Evolutionary conservation across 495 filamentous ascomycete species (phyloP).

Genomic region (Hypoxylon lenormandii): DNA sequence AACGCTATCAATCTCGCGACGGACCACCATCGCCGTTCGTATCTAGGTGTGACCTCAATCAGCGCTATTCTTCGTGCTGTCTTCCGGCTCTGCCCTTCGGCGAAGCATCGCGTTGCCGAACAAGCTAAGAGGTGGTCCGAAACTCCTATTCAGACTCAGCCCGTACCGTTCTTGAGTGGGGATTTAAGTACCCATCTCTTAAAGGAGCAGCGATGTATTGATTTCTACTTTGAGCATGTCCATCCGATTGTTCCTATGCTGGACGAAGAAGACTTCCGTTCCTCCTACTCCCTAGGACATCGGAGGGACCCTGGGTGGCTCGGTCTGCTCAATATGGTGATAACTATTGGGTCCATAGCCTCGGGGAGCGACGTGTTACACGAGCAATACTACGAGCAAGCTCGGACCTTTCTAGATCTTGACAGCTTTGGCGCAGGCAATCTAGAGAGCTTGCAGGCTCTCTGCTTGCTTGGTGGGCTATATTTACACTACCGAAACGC

Average conservation of each 20-base stretch:
- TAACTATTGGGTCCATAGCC: conserved; percentile 48
- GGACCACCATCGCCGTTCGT: conserved; percentile 45
- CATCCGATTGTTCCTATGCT: conserved; percentile 46
- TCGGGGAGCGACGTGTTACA: conserved; percentile 43
- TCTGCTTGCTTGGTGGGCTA: conserved; percentile 44
- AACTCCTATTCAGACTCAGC: conserved; percentile 22
- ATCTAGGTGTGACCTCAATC: conserved; percentile 44
- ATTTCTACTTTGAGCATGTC: conserved; percentile 48
- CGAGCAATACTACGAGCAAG: conserved; percentile 47
- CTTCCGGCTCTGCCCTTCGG: conserved; percentile 43
- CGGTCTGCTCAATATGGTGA: conserved; percentile 48
- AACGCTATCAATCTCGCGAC: conserved; percentile 47
- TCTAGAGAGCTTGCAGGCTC: conserved; percentile 45
- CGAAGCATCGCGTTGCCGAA: conserved; percentile 41
- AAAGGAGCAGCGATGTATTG: conserved; percentile 47
- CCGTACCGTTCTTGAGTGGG: conserved; percentile 25
- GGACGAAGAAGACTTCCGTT: conserved; percentile 47
- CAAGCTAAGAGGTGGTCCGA: conserved; percentile 43
- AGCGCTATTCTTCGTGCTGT: conserved; percentile 44
- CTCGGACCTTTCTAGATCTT: conserved; percentile 39
- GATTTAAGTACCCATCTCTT: conserved; percentile 32
- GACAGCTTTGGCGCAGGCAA: conserved; percentile 47
- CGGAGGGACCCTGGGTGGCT: conserved; percentile 45
- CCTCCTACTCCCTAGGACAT: conserved; percentile 27
- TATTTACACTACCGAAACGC: conserved; percentile 48